Evolutionary conservation across 2,329 filamentous ascomycete genomes (phyloP), one percentile per base, ranked within the genome.

Genomic region (Calonectria leucothoes): DNA sequence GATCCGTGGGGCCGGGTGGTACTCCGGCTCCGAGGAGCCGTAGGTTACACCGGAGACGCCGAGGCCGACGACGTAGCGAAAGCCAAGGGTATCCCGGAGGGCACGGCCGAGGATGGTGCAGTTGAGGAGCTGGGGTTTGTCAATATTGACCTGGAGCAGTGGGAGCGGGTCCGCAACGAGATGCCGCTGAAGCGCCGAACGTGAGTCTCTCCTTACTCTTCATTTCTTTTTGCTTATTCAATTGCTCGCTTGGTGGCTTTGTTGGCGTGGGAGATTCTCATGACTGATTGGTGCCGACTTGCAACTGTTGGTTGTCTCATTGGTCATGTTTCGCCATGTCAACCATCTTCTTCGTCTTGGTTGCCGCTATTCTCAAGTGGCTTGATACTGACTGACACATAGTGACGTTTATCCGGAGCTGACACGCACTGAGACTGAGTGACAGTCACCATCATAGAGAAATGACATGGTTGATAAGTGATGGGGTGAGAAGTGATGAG

Each of bases 1-100:
- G 93, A 94, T 82, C 96, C 96, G 0, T 98, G 95, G 95, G 96
- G 96, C 0, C 89, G 91, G 70, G 89, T 98, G 1, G 82, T 95
- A 49, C 89, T 93, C 4, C 89, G 93, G 80, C 88, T 93, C 81
- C 88, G 88, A 49, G 92, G 91, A 0, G 88, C 88, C n/a, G 86
- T 85, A 23, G 85, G 67, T 10, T 69, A 69, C 57, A 69, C 67
- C 29, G 67, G 67, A 31, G 57, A 69, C n/a, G 42, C 42, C 55
- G 67, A 69, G 15, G 48, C 57, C 52, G 66, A 69, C 20, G 66
- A 52, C 52, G 66, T 31, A 25, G 66, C 66, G 10, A 64, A 87
- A 51, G 83, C 74, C 48, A 85, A 73, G 71, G 87, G 76, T 79
- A 68, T 76, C 11, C 70, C 72, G 2, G 74, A 78, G 68, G 78